Percentiles rank a stretch among this genome's conserved stretches.
These are phyloP conservation scores for Litchi chinensis DNA, from an alignment of 345 rosid genomes.

Conservation along the genomic window DNA sequence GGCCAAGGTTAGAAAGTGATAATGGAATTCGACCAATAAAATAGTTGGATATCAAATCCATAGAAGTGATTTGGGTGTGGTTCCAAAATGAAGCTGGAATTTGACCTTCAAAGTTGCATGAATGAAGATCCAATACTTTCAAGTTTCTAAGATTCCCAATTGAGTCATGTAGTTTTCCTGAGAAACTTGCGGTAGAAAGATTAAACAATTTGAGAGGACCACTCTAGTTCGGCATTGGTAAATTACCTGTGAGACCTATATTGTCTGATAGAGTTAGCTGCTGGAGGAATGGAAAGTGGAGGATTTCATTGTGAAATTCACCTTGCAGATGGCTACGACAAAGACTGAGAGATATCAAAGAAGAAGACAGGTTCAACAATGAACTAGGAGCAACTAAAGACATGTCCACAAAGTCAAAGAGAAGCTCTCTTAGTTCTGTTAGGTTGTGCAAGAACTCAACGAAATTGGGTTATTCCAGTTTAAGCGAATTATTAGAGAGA, in stretches of 20 bases:
- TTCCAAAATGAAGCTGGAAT: constrained; percentile 9
- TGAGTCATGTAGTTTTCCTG: constrained; percentile 11
- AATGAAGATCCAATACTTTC: background rate
- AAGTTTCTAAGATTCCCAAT: constrained; percentile 10
- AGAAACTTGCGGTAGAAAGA: background rate
- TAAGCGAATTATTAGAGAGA: no score
- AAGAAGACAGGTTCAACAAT: no score
- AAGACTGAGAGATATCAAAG: no score
- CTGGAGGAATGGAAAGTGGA: constrained; percentile 17
- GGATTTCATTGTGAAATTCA: constrained; percentile 5
- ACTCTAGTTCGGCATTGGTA: constrained; percentile 18
- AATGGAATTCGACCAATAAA: no score
- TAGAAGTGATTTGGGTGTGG: background rate
- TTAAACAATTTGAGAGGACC: constrained; percentile 6
- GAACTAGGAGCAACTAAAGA: no score
- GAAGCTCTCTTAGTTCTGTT: no score
- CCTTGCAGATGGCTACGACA: background rate
- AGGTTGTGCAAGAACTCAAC: no score
- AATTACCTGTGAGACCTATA: background rate
- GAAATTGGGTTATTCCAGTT: no score
- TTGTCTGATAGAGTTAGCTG: background rate
- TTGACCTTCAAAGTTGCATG: background rate
- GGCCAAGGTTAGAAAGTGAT: no score
- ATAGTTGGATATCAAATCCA: background rate
- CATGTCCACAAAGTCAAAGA: no score